Evolutionary conservation across 495 filamentous ascomycete species (phyloP).

Genomic region (Aspergillus leporis): DNA sequence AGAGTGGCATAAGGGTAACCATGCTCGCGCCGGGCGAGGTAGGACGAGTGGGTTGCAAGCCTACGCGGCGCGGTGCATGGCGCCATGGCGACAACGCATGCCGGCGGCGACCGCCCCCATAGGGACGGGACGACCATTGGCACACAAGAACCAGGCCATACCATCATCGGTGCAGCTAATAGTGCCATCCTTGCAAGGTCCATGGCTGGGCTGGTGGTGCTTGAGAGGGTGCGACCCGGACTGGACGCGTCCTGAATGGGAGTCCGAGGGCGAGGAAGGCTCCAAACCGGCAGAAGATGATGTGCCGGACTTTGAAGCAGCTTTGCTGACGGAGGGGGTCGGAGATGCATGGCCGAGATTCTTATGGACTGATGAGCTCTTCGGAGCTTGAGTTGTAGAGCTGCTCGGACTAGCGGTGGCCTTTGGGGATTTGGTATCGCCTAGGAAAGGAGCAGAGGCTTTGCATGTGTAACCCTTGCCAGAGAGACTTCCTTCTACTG

Average conservation of each 20-base stretch:
- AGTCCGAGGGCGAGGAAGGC: neutral
- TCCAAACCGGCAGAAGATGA: neutral
- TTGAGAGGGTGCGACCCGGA: neutral
- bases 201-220: constrained; percentile 15
- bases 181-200: constrained; percentile 28
- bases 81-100: constrained; percentile 37
- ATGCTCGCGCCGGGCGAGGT: constrained; percentile 11
- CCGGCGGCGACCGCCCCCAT: constrained; percentile 46
- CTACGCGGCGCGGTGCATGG: constrained; percentile 5
- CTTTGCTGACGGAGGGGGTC: neutral
- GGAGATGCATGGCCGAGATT: neutral
- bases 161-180: constrained; percentile 45
- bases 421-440: constrained; percentile 11
- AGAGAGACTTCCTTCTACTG: constrained; percentile 47
- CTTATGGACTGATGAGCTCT: too few relatives aligned
- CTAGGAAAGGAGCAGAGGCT: constrained; percentile 29
- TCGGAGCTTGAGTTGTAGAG: neutral
- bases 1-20: neutral
- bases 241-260: neutral
- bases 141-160: constrained; percentile 38
- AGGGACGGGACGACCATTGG: constrained; percentile 29
- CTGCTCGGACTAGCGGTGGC: neutral
- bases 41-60: neutral
- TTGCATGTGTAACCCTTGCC: constrained; percentile 34
- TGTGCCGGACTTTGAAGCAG: constrained; percentile 2